Evolutionary conservation across 2,329 filamentous ascomycete genomes (phyloP), one percentile per base, ranked within the genome.

Genomic region (Gliomastix tumulicola): DNA sequence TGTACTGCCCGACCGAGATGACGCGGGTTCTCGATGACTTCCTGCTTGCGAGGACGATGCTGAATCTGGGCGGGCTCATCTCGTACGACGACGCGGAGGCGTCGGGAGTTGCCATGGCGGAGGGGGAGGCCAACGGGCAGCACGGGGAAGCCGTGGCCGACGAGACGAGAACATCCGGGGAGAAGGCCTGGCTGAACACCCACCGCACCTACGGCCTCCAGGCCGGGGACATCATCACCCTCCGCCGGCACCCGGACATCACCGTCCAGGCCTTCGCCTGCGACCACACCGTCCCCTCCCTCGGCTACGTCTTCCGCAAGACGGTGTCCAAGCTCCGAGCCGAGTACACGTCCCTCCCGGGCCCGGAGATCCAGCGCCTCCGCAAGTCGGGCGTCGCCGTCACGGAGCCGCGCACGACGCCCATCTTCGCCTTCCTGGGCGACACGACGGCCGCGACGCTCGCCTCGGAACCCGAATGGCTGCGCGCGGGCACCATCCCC

Each of bases 381-480:
- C 59, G 65, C 7, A 45, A 57, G 22, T 44, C 56, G 0, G 64
- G 63, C 4, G 49, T 52, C 1, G 49, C 55, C 19, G 54, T 71
- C 43, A 70, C 68, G 2, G 56, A 53, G 2, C 53, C 60, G 5
- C 56, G 59, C 6, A 52, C 51, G 5, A 49, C 49, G 6, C 60
- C 65, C 25, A 54, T 70, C 2, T 68, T 71, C 33, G 66, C 66
- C 10, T 71, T 71, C 36, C 49, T 71, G 5, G 68, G 68, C 6
- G 68, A 71, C 45, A 67, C 64, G 1, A 69, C 66, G 3, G 55
- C 63, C 5, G 46, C 49, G 13, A 60, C 58, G 5, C 51, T 71
- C 7, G 59, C 57, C 10, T 47, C 48, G 1, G 62, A 50, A 35
- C 64, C 65, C 1, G 42, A 48, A 18, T 69, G 66, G 65, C 40